Base-by-base conservation (phyloP, 2,329 filamentous ascomycete genomes). In the Hirsutella rhossiliensis region DNA sequence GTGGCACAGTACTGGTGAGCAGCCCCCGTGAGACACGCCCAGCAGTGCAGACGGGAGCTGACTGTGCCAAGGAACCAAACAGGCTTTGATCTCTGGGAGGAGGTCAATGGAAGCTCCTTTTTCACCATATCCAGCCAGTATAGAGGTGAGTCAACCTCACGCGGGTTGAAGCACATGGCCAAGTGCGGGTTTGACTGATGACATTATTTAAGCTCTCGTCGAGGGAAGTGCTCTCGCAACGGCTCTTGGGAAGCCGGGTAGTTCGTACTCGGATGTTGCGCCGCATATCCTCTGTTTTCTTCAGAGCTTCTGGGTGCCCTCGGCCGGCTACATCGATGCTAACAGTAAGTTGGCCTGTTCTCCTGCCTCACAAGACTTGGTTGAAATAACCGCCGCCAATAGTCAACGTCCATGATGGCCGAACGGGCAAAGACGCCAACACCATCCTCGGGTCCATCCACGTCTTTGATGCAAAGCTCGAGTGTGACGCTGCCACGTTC, bases 11-110 rank as follows among this genome's bases (percentile, higher is more conserved):
- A 86, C 64, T 86, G 82, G 78, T 67, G 43, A 47, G 61, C 45
- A n/a, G 15, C 37, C 13, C 8, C 13, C 12, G 1, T 2, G 11
- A 18, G n/a, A n/a, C 18, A 19, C 4, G 6, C 17, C 20, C 9
- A 7, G 15, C 15, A 8, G 15, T 11, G 27, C 28, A 5, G 11
- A 27, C 47, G 48, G 19, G 27, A 52, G 40, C 13, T 7, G 34
- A 40, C 15, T 1, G 7, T 9, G 1, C 4, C 2, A 6, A 69
- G 66, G 72, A 77, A 76, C 56, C 61, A 69, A 49, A 75, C 73
- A 0, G 74, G 75, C 6, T 92, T 79, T 54, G 87, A 94, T 59
- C 71, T 94, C 3, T 92, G 87, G 87, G 87, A 92, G 59, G 87
- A 92, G 59, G 76, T 89, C 13, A 67, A 70, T 20, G 83, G 84